A percentile compares a stretch with the other conserved stretches of the same genome.
Evolutionary conservation across 2,329 filamentous ascomycete species (phyloP).

Genomic region (Microdochium bolleyi): DNA sequence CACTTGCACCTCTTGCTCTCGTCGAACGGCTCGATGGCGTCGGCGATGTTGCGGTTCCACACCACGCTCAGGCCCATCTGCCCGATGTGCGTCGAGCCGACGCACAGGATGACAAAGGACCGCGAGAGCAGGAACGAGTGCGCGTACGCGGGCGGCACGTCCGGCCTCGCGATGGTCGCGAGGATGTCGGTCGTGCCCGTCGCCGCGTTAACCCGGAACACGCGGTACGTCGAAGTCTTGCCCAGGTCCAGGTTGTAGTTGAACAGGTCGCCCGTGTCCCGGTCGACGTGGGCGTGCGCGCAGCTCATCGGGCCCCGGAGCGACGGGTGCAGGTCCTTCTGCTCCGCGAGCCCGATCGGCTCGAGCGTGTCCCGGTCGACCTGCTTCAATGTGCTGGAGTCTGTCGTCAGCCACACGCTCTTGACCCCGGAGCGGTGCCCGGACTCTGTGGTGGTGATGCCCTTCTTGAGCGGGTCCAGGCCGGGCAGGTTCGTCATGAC

Average conservation of each 20-base stretch:
- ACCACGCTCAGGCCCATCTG: slow-evolving; percentile 51
- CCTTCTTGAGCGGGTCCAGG: slow-evolving; percentile 19
- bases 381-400: slow-evolving; percentile 47
- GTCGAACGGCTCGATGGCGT: slow-evolving; percentile 60
- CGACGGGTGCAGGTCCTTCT: slow-evolving; percentile 56
- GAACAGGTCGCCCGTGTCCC: slow-evolving; percentile 64
- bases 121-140: slow-evolving; percentile 72
- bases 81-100: slow-evolving; percentile 58
- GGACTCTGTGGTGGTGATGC: slow-evolving; percentile 5
- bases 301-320: slow-evolving; percentile 60
- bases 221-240: slow-evolving; percentile 48
- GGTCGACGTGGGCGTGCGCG: slow-evolving; percentile 66
- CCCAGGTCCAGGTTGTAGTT: slow-evolving; percentile 74
- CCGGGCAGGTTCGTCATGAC: slow-evolving; percentile 59
- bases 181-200: slow-evolving; percentile 64
- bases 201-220: slow-evolving; percentile 57
- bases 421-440: slow-evolving; percentile 33
- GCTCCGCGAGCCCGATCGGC: slow-evolving; percentile 55
- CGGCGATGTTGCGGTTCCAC: slow-evolving; percentile 59
- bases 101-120: slow-evolving; percentile 63
- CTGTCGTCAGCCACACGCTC: slow-evolving; percentile 48
- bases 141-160: slow-evolving; percentile 59
- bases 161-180: slow-evolving; percentile 49
- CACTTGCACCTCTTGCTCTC: slow-evolving; percentile 49
- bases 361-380: slow-evolving; percentile 66